Percentiles rank a stretch among this genome's conserved stretches.
Evolutionary conservation across 495 filamentous ascomycete genomes (phyloP).

Genomic region (Cercophora scortea): DNA sequence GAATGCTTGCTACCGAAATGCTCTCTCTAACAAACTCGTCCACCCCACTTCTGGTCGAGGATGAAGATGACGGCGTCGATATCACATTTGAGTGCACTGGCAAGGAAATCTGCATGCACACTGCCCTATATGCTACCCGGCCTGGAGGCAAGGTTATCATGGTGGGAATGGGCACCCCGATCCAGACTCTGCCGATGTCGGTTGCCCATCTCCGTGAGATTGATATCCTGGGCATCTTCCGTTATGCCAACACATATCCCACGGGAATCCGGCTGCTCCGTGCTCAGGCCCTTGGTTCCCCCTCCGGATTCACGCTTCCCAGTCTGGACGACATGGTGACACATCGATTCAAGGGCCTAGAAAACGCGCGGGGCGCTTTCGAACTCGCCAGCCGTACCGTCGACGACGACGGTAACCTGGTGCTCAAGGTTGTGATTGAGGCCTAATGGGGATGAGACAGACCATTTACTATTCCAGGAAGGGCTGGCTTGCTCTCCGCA

Average conservation of each 20-base stretch:
- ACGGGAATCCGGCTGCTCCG: conserved; percentile 65
- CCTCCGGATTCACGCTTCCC: conserved; percentile 45
- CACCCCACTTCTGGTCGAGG: conserved; percentile 25
- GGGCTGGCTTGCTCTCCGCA: too few relatives aligned
- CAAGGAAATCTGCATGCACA: conserved; percentile 78
- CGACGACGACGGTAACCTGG: conserved; percentile 69
- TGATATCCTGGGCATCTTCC: conserved; percentile 86
- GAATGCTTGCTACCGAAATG: conserved; percentile 46
- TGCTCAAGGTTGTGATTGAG: conserved; percentile 81
- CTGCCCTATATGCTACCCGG: conserved; percentile 72
- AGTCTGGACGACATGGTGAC: conserved; percentile 65
- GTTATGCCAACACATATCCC: conserved; percentile 82
- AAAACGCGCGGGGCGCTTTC: conserved; percentile 61
- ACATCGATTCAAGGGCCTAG: conserved; percentile 64
- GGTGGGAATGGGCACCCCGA: conserved; percentile 89
- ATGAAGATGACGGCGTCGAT: conserved; percentile 58
- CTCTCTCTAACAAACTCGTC: conserved; percentile 35
- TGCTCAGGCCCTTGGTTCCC: conserved; percentile 32
- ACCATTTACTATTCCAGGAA: too few relatives aligned
- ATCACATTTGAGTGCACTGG: conserved; percentile 88
- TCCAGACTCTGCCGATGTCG: conserved; percentile 78
- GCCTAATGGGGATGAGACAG: conserved; percentile 17
- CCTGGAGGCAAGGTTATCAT: conserved; percentile 78
- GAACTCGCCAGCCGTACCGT: conserved; percentile 69
- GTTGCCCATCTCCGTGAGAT: conserved; percentile 82